Evolutionary conservation across 1,284 basidiomycete genomes (phyloP), one percentile per base, ranked within the genome.

Genomic region (Waitea zeae): DNA sequence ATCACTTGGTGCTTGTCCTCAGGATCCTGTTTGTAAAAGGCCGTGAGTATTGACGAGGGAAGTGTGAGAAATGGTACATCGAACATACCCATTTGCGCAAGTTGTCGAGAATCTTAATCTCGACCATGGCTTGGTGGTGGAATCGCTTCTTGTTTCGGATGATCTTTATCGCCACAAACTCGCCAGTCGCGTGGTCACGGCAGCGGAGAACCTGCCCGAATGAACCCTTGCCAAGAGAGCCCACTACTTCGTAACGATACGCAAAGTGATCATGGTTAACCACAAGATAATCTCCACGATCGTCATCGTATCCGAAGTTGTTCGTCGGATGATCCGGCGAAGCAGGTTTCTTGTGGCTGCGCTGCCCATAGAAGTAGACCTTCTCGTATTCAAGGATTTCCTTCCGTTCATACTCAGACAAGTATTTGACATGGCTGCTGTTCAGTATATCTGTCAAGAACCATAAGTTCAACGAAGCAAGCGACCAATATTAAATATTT

Each of bases 61-160:
- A 11, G 14, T 7, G 15, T 14, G 6, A 30, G 9, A 17, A n/a
- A n/a, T n/a, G n/a, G n/a, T n/a, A n/a, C n/a, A n/a, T 7, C 7
- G 15, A 3, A 59, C 76, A 38, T 47, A 87, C 88, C 92, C 93
- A 97, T 78, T 93, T 89, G 32, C 83, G 74, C 46, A 98, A 63
- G 51, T 87, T 96, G 50, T 97, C 88, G 40, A 99, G 61, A 41
- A 99, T 97, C 59, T 96, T 96, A 56, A 98, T 95, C 60, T 98
- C 95, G 14, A 98, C 93, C 22, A 98, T 58, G 3, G 95, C 95
- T 56, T 98, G 95, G 48, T 96, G 87, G 53, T 98, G 93, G 67
- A 98, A 98, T 30, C 95, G 70, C 58, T 97, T 97, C 69, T 97
- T 98, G 64, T 98, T 98, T 26, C 95, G 76, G 46, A 99, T 98